Percentiles rank a stretch among this genome's conserved stretches.
Conservation (phyloP, 768 basidiomycete genomes). For the Dioszegia hungarica region DNA sequence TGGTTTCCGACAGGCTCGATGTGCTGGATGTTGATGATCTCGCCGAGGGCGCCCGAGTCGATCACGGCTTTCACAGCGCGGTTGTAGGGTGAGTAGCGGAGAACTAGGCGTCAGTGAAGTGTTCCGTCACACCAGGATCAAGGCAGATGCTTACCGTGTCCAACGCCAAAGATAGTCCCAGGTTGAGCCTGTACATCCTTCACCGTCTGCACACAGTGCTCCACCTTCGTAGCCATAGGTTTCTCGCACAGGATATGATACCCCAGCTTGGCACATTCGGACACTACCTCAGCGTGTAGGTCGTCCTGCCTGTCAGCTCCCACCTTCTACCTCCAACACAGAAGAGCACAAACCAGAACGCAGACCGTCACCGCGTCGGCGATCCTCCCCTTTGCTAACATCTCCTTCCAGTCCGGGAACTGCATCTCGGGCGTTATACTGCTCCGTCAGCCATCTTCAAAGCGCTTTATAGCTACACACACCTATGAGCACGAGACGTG, state of each 20-base stretch:
- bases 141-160: constrained; percentile 61
- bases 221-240: constrained; percentile 73
- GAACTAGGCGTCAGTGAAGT: constrained; percentile 54
- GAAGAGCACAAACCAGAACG: too few relatives aligned
- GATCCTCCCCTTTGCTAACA: constrained; percentile 66
- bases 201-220: constrained; percentile 72
- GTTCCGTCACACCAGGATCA: not conserved
- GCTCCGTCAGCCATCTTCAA: not conserved
- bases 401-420: constrained; percentile 67
- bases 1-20: constrained; percentile 77
- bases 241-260: constrained; percentile 91
- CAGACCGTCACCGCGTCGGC: constrained; percentile 80
- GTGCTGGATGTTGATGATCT: constrained; percentile 75
- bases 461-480: not conserved
- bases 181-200: constrained; percentile 61
- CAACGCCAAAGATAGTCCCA: constrained; percentile 74
- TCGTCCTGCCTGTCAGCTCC: constrained; percentile 57
- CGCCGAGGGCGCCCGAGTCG: constrained; percentile 65
- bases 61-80: constrained; percentile 65
- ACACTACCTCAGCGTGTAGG: constrained; percentile 68
- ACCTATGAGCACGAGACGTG: constrained; percentile 57
- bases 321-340: too few relatives aligned
- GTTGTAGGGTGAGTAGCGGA: constrained; percentile 82
- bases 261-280: constrained; percentile 71
- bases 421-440: constrained; percentile 64